Conservation (phyloP, 495 filamentous ascomycete species). For the Rhypophila decipiens region DNA sequence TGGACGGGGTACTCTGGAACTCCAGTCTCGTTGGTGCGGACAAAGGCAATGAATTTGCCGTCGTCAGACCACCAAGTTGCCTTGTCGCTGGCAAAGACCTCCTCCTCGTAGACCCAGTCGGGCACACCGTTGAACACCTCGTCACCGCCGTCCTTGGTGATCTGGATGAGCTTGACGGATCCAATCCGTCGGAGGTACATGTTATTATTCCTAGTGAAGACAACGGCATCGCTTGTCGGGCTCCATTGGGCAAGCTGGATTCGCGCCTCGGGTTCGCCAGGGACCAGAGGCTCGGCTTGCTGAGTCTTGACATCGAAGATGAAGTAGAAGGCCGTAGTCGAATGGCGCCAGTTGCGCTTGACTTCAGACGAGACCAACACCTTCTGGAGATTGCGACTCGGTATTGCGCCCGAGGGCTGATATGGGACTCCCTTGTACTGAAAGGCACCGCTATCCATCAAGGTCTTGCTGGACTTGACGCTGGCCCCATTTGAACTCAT, state of each 20-base stretch:
- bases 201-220: conserved; percentile 84
- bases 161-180: conserved; percentile 49
- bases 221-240: conserved; percentile 74
- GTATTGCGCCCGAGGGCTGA: conserved; percentile 53
- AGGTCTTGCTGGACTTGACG: conserved; percentile 46
- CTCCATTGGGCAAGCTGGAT: conserved; percentile 89
- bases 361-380: conserved; percentile 70
- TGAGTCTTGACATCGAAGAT: conserved; percentile 88
- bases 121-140: conserved; percentile 95
- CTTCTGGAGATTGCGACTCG: conserved; percentile 75
- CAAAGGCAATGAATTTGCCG: conserved; percentile 80
- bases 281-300: conserved; percentile 70
- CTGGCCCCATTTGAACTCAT: conserved; percentile 24
- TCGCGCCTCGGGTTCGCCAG: conserved; percentile 54
- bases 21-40: conserved; percentile 84
- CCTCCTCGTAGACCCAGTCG: conserved; percentile 99
- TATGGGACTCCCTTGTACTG: conserved; percentile 48
- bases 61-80: conserved; percentile 93
- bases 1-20: conserved; percentile 93
- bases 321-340: conserved; percentile 79
- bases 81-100: conserved; percentile 74
- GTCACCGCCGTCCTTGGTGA: conserved; percentile 79
- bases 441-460: conserved; percentile 68
- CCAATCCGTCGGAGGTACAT: conserved; percentile 69
- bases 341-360: conserved; percentile 80